Evolutionary conservation across 2,329 filamentous ascomycete genomes (phyloP), one percentile per base, ranked within the genome.

Genomic region (Curvularia eragrostidis): DNA sequence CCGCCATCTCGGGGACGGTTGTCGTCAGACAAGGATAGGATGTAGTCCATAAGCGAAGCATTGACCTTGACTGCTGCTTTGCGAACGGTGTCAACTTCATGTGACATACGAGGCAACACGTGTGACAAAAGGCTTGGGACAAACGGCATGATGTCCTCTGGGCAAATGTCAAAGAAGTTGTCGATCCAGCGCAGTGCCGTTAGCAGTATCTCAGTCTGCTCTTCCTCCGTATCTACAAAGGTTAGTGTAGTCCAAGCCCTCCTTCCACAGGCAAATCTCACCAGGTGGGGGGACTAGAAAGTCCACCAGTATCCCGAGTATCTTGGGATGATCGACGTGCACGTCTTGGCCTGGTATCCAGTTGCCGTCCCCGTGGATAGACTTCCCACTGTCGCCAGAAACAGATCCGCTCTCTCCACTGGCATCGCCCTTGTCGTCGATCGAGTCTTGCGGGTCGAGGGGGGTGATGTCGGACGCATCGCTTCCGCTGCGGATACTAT

Each of bases 321-420:
- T 96, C 65, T 90, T 91, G 59, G 91, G 88, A 77, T 97, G 91
- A 76, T 98, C 94, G 61, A 99, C 91, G 58, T 96, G 90, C 7
- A 97, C 93, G 75, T 99, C 95, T 77, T 99, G 95, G 1, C 96
- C 95, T 0, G 96, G 96, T 44, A 98, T 89, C 93, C 94, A 99
- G 72, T 98, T 95, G 59, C 93, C 93, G 67, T 97, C 93, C 43
- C 85, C 87, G 81, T 85, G 67, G 56, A 70, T 69, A 47, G 75
- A 75, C 55, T 74, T 76, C 28, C 73, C 74, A 34, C 77, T 76
- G 38, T 75, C 72, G 5, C 68, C 71, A 5, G 69, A 72, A n/a
- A 73, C 55, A 2, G 74, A 74, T 9, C 59, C 68, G 38, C 71
- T 75, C 8, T 67, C 68, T 19, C 59, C 84, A 23, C 70, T 75